Evolutionary conservation across 345 rosid genomes (phyloP).

Genomic region (Populus tremula): DNA sequence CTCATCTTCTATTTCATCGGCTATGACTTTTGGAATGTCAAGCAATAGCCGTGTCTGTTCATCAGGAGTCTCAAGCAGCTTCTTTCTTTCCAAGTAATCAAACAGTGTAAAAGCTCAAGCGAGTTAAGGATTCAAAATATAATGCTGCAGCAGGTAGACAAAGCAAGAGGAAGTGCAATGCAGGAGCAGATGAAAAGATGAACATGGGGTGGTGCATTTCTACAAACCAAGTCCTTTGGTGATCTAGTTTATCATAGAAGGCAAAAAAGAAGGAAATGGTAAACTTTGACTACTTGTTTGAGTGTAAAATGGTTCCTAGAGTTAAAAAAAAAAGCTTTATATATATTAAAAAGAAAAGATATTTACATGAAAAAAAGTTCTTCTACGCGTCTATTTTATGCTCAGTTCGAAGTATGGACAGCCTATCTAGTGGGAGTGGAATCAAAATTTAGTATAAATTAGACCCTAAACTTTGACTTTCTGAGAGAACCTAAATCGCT

Average conservation of each 20-base stretch:
- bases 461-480: no score
- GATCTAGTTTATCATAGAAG: not conserved
- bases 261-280: not conserved
- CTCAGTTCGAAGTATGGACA: no score
- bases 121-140: slow-evolving; percentile 51
- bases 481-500: no score
- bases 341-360: no score
- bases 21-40: slow-evolving; percentile 64
- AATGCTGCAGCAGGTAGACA: not conserved
- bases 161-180: not conserved
- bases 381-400: no score
- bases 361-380: no score
- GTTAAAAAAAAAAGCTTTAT: no score
- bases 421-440: no score
- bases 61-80: slow-evolving; percentile 59
- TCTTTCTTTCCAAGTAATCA: slow-evolving; percentile 70
- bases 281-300: no score
- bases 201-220: not conserved
- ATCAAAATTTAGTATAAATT: no score
- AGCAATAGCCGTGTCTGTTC: slow-evolving; percentile 60
- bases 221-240: not conserved
- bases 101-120: slow-evolving; percentile 44
- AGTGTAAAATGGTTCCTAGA: no score
- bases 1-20: slow-evolving; percentile 52
- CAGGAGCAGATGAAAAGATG: not conserved